Percentiles rank a stretch among this genome's conserved stretches.
These are phyloP conservation scores for Allium fistulosum DNA, from an alignment of 106 monocot species.

Conservation along the genomic window DNA sequence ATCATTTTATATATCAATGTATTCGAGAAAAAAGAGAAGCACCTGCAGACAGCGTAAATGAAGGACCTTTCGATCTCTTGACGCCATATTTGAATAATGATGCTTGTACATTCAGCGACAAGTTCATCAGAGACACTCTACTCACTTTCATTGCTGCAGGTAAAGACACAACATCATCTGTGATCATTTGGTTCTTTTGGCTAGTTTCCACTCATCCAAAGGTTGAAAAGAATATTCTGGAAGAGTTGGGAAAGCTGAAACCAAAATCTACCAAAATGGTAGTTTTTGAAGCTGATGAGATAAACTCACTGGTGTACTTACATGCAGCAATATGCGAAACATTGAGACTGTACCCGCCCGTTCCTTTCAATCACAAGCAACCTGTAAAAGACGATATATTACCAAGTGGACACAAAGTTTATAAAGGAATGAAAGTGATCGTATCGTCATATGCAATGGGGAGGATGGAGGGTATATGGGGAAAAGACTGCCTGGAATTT, in stretches of 20 bases:
- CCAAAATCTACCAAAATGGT: background rate
- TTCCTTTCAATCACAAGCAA: constrained; percentile 46
- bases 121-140: constrained; percentile 27
- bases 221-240: constrained; percentile 27
- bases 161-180: constrained; percentile 36
- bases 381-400: constrained; percentile 20
- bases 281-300: background rate
- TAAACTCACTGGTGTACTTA: constrained; percentile 24
- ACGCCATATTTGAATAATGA: constrained; percentile 14
- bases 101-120: constrained; percentile 2
- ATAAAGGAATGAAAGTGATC: constrained; percentile 21
- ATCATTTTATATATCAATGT: constrained; percentile 23
- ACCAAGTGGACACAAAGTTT: constrained; percentile 36
- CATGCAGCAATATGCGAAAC: constrained; percentile 57
- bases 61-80: constrained; percentile 19
- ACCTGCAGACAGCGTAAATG: background rate
- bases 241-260: constrained; percentile 21
- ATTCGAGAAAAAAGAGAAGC: constrained; percentile 17
- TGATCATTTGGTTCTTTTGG: constrained; percentile 69
- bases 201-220: constrained; percentile 26
- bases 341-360: constrained; percentile 48
- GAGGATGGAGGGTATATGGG: background rate
- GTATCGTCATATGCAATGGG: constrained; percentile 31
- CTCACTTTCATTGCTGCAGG: constrained; percentile 48
- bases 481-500: too few species aligned